Base-by-base conservation (phyloP, 2,329 filamentous ascomycete species). In the Beauveria australis region DNA sequence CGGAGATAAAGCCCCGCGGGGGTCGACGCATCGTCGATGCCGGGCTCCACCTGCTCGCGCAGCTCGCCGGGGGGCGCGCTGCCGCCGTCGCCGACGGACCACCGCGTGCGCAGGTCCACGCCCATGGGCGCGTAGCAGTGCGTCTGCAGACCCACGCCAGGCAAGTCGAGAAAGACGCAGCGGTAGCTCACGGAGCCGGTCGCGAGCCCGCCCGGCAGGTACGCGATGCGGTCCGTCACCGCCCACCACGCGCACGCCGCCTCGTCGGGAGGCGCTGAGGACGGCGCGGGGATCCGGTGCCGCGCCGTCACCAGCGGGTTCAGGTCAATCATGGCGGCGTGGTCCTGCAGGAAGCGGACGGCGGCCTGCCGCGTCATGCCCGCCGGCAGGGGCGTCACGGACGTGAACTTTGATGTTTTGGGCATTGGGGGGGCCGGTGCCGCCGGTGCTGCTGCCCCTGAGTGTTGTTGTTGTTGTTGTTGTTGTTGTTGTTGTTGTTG, bases 121-220 rank as follows among this genome's bases (percentile, higher is more conserved):
- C 90, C 90, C 69, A 91, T 82, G 0, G 92, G 91, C 4, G 91
- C 91, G 68, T 91, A 93, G 67, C 87, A 86, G 71, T 95, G 91
- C 16, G 91, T 95, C 74, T 92, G 86, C 30, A 96, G 73, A 5
- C 91, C 91, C 60, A 82, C 77, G 40, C 43, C 58, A 4, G 85
- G 77, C 22, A 91, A 78, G 68, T 95, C 84, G 73, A 91, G 83
- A 71, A 96, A 95, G 67, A 89, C 91, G 59, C 84, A 89, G 47
- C 88, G 89, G 77, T 95, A 96, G 33, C 81, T 85, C 61, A 95
- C 81, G 67, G 60, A 53, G 41, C 47, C 52, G 37, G 51, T 56
- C 26, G 59, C 60, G 14, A 53, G 60, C 12, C 82, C 83, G 22
- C 87, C 87, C 0, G 89, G 89, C 0, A 93, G 76, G 69, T 91